Evolutionary conservation across 305 asterid species (phyloP), one percentile per base, ranked within the genome.

Genomic region (Fraxinus floribunda): DNA sequence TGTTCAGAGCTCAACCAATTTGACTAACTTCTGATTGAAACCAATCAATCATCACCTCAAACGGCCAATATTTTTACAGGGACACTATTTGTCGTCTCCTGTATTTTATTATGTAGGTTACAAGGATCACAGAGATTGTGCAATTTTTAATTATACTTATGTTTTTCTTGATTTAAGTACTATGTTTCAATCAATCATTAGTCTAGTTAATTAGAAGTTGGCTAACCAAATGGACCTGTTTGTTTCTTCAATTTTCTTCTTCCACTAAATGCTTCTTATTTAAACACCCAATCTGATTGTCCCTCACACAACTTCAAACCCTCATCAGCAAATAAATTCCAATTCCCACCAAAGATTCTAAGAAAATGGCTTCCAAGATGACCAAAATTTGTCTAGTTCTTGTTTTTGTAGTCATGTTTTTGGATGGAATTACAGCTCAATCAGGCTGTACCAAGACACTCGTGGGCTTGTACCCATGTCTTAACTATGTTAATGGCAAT

Each of bases 401-500:
- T 20, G 85, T 75, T 10, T 29, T 29, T 0, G 73, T 74, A 4
- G 39, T 85, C 26, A 29, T 84, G 83, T 78, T 86, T 0, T 88
- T 87, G 85, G 79, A 20, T 26, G 73, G 83, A 57, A 85, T 87
- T 2, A 9, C 68, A 35, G 95, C 92, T 62, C 98, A 93, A 79
- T 86, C 97, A 5, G 84, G 90, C 77, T 95, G 98, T 89, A 87
- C 86, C 30, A 81, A 60, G 75, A 87, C 93, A 4, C 78, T 95
- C 52, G 46, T 90, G 84, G 84, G 94, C 83, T 64, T 92, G 75
- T 78, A 93, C 64, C 97, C 98, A 0, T 93, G 98, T 76, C 81
- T 93, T 36, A 90, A 80, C 84, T 94, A 88, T 80, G 94, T 91
- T 2, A 81, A 82, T 2, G 95, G 97, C 20, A 92, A 90, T 76